Evolutionary conservation across 2,329 filamentous ascomycete genomes (phyloP).

Genomic region (Diaporthe sp.): DNA sequence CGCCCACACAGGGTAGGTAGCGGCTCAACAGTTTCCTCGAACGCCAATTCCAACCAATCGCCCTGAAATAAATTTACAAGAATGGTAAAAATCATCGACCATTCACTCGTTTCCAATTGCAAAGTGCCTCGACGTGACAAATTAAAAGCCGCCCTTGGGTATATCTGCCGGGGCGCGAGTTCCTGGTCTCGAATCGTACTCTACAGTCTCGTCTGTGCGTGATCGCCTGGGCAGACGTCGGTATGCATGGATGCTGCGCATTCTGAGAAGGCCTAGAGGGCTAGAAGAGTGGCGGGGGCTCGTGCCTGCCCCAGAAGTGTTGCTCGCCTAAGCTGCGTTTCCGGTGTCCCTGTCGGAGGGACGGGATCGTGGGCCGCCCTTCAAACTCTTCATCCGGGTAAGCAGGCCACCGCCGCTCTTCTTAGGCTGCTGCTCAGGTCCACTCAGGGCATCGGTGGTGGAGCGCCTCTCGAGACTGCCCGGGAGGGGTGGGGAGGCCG

Average conservation of each 20-base stretch:
- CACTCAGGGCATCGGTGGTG: slow-evolving; percentile 65
- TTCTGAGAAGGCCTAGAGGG: not conserved
- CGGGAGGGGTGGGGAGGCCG: slow-evolving; percentile 68
- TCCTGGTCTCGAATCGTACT: not conserved
- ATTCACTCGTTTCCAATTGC: slow-evolving; percentile 29
- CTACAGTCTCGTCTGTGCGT: slow-evolving; percentile 10
- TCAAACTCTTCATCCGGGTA: slow-evolving; percentile 84
- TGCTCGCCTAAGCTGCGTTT: slow-evolving; percentile 22
- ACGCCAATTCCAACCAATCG: slow-evolving; percentile 31
- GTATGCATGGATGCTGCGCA: not conserved
- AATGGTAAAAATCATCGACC: slow-evolving; percentile 21
- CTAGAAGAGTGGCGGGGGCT: slow-evolving; percentile 8
- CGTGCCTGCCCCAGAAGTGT: not conserved
- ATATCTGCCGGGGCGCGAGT: not conserved
- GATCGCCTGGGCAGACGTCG: not conserved
- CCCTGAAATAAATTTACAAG: slow-evolving; percentile 34
- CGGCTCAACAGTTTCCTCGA: slow-evolving; percentile 15
- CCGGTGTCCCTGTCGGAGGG: slow-evolving; percentile 27
- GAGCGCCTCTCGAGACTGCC: slow-evolving; percentile 71
- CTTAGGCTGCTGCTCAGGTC: slow-evolving; percentile 52
- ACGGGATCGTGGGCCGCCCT: slow-evolving; percentile 63
- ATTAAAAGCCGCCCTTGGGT: not conserved
- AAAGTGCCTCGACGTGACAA: not conserved
- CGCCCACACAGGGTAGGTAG: not conserved
- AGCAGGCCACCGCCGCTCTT: slow-evolving; percentile 75